phyloP scores from a whole-genome alignment of 768 basidiomycete genomes.

The Tulasnella sp. region DNA sequence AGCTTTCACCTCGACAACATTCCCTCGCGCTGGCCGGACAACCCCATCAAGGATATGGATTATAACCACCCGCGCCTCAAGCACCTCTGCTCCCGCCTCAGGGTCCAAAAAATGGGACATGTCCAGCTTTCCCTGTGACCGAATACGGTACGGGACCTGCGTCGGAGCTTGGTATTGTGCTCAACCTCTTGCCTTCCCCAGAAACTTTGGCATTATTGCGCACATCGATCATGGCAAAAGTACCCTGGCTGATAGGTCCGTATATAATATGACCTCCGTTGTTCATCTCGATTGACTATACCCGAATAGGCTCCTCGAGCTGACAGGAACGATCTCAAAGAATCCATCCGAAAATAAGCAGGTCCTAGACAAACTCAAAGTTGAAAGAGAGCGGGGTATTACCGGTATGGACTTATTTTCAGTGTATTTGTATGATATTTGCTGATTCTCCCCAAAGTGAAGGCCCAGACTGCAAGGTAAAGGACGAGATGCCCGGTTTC shows the following conservation, averaged over 20 bases:
- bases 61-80: not conserved
- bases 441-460: slow-evolving; percentile 56
- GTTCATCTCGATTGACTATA: not conserved
- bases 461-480: slow-evolving; percentile 92
- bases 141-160: slow-evolving; percentile 58
- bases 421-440: not conserved
- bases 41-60: not conserved
- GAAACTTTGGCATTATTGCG: slow-evolving; percentile 94
- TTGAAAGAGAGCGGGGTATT: slow-evolving; percentile 95
- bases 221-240: slow-evolving; percentile 99
- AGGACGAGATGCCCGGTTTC: not conserved
- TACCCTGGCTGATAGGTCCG: slow-evolving; percentile 78
- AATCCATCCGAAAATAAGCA: slow-evolving; percentile 72
- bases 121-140: slow-evolving; percentile 67
- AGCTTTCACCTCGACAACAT: not conserved
- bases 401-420: slow-evolving; percentile 61
- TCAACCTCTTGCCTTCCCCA: slow-evolving; percentile 28
- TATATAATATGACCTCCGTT: slow-evolving; percentile 43
- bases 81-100: not conserved
- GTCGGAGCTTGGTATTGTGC: not conserved
- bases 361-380: slow-evolving; percentile 91
- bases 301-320: slow-evolving; percentile 47
- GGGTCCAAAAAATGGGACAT: slow-evolving; percentile 44
- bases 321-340: slow-evolving; percentile 84
- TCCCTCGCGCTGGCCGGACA: not conserved